These are phyloP conservation scores for Camellia japonica DNA, from an alignment of 148 eudicot species.

Conservation along the genomic window DNA sequence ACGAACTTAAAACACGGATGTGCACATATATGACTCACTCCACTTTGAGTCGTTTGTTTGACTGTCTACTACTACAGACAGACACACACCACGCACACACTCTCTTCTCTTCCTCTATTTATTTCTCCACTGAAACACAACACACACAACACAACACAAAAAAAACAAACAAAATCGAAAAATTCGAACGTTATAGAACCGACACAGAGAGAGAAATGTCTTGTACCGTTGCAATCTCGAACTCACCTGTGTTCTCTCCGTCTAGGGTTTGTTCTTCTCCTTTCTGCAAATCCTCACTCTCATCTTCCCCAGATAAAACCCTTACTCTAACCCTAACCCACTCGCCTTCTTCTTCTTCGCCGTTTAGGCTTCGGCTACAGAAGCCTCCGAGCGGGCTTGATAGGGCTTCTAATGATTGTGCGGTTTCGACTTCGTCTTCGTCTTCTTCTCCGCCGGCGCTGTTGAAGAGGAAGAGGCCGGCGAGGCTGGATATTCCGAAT, in stretches of 20 bases:
- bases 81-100: too few species aligned
- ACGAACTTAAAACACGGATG: too few species aligned
- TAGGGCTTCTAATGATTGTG: slow-evolving; percentile 19
- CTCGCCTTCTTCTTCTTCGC: slow-evolving; percentile 26
- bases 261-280: slow-evolving; percentile 36
- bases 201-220: slow-evolving; percentile 19
- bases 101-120: too few species aligned
- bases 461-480: slow-evolving; percentile 74
- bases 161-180: too few species aligned
- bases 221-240: slow-evolving; percentile 58
- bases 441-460: slow-evolving; percentile 31
- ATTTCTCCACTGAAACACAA: too few species aligned
- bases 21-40: too few species aligned
- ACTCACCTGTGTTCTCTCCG: slow-evolving; percentile 69
- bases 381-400: slow-evolving; percentile 31
- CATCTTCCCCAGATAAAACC: slow-evolving; percentile 27
- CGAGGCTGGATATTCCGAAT: slow-evolving; percentile 68
- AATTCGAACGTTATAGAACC: neutral
- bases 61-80: too few species aligned
- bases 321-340: slow-evolving; percentile 11
- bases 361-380: slow-evolving; percentile 30
- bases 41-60: too few species aligned
- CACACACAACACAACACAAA: too few species aligned
- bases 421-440: slow-evolving; percentile 21
- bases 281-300: slow-evolving; percentile 27